phyloP scores from a whole-genome alignment of 2,329 filamentous ascomycete species.

The Cordyceps cicadae region DNA sequence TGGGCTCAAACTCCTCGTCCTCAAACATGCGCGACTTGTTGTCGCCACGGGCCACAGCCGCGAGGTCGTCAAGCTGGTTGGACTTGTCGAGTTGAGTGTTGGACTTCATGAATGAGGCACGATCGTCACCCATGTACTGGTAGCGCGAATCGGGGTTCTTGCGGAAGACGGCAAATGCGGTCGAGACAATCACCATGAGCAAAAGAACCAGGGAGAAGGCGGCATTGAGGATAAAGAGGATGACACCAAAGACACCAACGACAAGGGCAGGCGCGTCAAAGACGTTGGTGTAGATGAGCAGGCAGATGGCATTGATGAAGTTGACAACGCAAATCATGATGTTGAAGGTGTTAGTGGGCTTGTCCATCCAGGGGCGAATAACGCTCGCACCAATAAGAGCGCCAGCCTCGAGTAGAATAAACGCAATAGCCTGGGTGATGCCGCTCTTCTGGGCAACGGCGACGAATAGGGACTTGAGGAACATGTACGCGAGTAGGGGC shows the following conservation, averaged over 20 bases:
- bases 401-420: constrained; percentile 73
- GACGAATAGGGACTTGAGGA: constrained; percentile 87
- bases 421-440: constrained; percentile 68
- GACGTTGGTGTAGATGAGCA: constrained; percentile 79
- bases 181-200: constrained; percentile 63
- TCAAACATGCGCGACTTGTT: constrained; percentile 30
- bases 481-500: constrained; percentile 64
- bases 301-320: constrained; percentile 82
- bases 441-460: constrained; percentile 66
- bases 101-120: constrained; percentile 95
- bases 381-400: constrained; percentile 72
- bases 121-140: constrained; percentile 92
- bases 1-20: constrained; percentile 2
- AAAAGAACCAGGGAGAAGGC: constrained; percentile 74
- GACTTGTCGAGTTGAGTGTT: constrained; percentile 68
- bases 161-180: constrained; percentile 63
- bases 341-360: constrained; percentile 95
- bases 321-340: constrained; percentile 86
- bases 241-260: constrained; percentile 77
- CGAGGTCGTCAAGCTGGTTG: constrained; percentile 84
- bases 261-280: constrained; percentile 79
- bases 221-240: constrained; percentile 84
- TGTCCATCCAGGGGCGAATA: constrained; percentile 94
- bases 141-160: constrained; percentile 95
- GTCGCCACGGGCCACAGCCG: constrained; percentile 80